A percentile compares a stretch with the other conserved stretches of the same genome.
Conservation (phyloP, 768 basidiomycete genomes). For the Suillus subaureus region DNA sequence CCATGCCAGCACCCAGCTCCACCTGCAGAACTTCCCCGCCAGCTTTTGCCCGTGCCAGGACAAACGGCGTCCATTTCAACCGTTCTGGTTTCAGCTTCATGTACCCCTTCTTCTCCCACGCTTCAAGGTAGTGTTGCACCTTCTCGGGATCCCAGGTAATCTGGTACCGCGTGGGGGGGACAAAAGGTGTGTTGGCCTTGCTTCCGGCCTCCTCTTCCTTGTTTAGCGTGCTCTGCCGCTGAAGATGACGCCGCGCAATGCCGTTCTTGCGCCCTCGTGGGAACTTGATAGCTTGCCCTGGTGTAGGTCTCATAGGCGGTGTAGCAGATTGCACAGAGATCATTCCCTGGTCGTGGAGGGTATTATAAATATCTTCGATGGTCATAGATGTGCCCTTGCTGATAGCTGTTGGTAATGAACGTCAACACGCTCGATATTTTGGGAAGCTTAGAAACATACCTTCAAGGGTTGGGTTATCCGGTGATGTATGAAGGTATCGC, state of each 20-base stretch:
- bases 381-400: slow-evolving; percentile 88
- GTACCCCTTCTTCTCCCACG: slow-evolving; percentile 81
- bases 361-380: slow-evolving; percentile 80
- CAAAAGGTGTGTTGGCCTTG: slow-evolving; percentile 52
- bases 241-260: slow-evolving; percentile 62
- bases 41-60: slow-evolving; percentile 53
- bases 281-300: slow-evolving; percentile 78
- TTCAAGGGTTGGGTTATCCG: slow-evolving; percentile 69
- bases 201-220: slow-evolving; percentile 36
- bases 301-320: slow-evolving; percentile 60
- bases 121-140: slow-evolving; percentile 64
- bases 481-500: slow-evolving; percentile 67
- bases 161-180: slow-evolving; percentile 69
- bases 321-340: slow-evolving; percentile 56
- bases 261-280: slow-evolving; percentile 69
- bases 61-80: slow-evolving; percentile 94
- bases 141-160: slow-evolving; percentile 73
- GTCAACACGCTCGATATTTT: slow-evolving; percentile 21
- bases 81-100: slow-evolving; percentile 76
- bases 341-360: slow-evolving; percentile 74
- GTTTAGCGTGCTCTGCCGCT: slow-evolving; percentile 53
- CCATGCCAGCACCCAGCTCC: slow-evolving; percentile 18
- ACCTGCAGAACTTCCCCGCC: slow-evolving; percentile 30
- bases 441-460: slow-evolving; percentile 48
- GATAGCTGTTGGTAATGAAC: slow-evolving; percentile 61